A percentile compares a stretch with the other conserved stretches of the same genome.
These are phyloP conservation scores for Teunomyces gatunensis DNA, from an alignment of 805 yeast species.

Conservation along the genomic window DNA sequence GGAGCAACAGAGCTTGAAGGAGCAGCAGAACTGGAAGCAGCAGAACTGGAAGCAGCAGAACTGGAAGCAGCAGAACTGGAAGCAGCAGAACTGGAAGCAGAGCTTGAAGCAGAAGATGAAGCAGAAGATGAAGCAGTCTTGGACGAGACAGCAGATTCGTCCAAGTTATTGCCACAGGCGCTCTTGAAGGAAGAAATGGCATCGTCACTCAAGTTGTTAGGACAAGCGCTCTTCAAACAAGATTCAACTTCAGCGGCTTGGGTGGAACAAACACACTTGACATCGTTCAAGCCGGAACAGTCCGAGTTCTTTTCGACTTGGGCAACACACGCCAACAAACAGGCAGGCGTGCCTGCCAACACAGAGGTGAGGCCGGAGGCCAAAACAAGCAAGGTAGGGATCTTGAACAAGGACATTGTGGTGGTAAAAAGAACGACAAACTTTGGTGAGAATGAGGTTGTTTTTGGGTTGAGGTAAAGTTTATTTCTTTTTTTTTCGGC, in stretches of 20 bases:
- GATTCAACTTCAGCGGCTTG: conserved; percentile 51
- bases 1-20: not conserved
- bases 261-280: conserved; percentile 65
- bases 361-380: conserved; percentile 40
- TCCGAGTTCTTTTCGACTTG: conserved; percentile 56
- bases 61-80: conserved; percentile 3
- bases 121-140: conserved; percentile 3
- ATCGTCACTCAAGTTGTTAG: conserved; percentile 52
- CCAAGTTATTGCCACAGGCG: conserved; percentile 45
- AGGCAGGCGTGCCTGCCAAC: conserved; percentile 81
- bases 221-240: conserved; percentile 71
- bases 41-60: not conserved
- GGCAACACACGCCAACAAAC: conserved; percentile 85
- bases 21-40: conserved; percentile 2
- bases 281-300: conserved; percentile 61
- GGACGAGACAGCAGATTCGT: conserved; percentile 22
- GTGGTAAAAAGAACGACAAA: conserved; percentile 8
- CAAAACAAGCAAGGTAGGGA: conserved; percentile 28
- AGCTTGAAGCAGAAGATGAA: not conserved
- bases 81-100: conserved; percentile 6
- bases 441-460: conserved; percentile 3
- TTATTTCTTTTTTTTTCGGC: conserved; percentile 1
- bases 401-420: conserved; percentile 14
- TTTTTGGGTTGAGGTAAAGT: not conserved
- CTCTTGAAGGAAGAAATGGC: conserved; percentile 61